Base-by-base conservation (phyloP, 2,329 filamentous ascomycete genomes). In the Colletotrichum spinosum region DNA sequence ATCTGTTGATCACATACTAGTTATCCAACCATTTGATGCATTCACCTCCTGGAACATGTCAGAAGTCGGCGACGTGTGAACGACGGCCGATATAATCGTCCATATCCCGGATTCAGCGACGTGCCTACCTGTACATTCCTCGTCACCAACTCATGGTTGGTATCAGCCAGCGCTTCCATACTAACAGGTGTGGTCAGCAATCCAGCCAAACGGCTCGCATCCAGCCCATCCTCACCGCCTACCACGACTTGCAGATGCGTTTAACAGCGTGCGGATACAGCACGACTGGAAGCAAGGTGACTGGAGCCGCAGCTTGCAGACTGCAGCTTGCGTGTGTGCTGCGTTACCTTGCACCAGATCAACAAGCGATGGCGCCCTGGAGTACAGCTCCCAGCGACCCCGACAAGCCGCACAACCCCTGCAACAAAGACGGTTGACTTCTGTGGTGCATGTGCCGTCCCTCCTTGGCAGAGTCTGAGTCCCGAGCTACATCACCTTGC, bases 161-260 rank as follows among this genome's bases (percentile, higher is more conserved):
- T 65, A 62, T 61, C 52, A 48, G 46, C 46, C 17, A 38, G 58
- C 45, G 33, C 35, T 44, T 56, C 37, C 25, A 5, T 25, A 25
- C 25, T 25, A 25, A 25, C 49, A 37, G 55, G 61, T 56, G 44
- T 60, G 54, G 65, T 59, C 55, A 56, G 52, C 50, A 62, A n/a
- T 54, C 49, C 57, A 57, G 51, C 66, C 62, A 68, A 67, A 68
- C 66, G 66, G 66, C 56, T 68, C 38, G 45, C 57, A 62, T 53
- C 62, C 66, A 57, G 56, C 35, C 52, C 53, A 52, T 45, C 55
- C 54, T 66, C 66, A 68, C 66, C 66, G 66, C 66, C 60, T 53
- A 46, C 48, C 49, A n/a, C 58, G 33, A 15, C 15, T 50, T 56
- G 37, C 38, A 56, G 52, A 59, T 66, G 59, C 48, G 53, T 64